Conservation (phyloP, 805 yeast species). For the Naumovozyma castellii region DNA sequence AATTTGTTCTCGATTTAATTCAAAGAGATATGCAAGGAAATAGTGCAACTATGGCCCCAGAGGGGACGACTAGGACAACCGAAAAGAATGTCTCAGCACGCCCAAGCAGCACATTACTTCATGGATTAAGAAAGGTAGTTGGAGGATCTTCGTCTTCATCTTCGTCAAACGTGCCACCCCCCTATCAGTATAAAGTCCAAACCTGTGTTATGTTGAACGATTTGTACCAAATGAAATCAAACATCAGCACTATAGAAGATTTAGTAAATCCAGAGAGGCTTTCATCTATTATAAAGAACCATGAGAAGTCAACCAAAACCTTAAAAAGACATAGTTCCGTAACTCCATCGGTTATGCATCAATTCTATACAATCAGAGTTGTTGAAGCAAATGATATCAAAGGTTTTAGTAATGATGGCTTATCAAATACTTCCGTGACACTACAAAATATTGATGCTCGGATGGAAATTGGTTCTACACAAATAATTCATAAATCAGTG, state of each 20-base stretch:
- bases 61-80: neutral
- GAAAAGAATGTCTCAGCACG: neutral
- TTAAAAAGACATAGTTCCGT: conserved; percentile 8
- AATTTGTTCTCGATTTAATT: conserved; percentile 29
- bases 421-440: conserved; percentile 51
- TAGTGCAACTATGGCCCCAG: conserved; percentile 1
- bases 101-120: conserved; percentile 14
- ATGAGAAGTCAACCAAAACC: conserved; percentile 29
- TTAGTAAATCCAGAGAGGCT: conserved; percentile 49
- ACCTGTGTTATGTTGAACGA: conserved; percentile 76
- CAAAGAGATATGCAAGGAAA: conserved; percentile 32
- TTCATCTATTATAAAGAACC: conserved; percentile 33
- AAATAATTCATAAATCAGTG: conserved; percentile 47
- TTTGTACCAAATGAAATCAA: conserved; percentile 41
- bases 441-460: conserved; percentile 47
- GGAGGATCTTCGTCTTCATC: conserved; percentile 29
- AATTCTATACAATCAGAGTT: conserved; percentile 54
- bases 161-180: conserved; percentile 32
- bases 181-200: conserved; percentile 47
- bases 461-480: conserved; percentile 57
- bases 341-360: conserved; percentile 28
- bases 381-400: conserved; percentile 54
- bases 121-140: conserved; percentile 44
- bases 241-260: conserved; percentile 44
- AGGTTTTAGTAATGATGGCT: conserved; percentile 38